phyloP scores from a whole-genome alignment of 2,329 filamentous ascomycete genomes.

The Dactylonectria macrodidyma region DNA sequence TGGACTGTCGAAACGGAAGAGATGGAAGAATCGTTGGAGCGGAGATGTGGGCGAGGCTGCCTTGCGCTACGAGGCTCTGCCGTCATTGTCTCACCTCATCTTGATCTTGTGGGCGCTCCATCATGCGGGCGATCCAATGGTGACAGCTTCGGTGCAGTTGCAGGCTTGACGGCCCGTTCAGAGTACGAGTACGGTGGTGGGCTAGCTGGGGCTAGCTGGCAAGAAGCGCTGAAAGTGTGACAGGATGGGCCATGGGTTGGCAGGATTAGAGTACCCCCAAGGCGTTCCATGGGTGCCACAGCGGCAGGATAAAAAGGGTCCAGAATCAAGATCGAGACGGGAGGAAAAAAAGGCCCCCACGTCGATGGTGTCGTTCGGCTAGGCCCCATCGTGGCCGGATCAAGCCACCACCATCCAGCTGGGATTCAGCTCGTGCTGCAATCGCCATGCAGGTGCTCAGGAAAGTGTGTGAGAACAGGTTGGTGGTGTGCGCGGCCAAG shows the following conservation, averaged over 20 bases:
- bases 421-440: conserved; percentile 16
- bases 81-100: conserved; percentile 9
- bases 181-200: conserved; percentile 1
- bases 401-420: conserved; percentile 20
- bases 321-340: conserved; percentile 7
- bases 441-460: conserved; percentile 8
- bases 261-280: neutral
- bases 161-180: neutral
- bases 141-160: no score
- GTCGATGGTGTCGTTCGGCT: conserved; percentile 18
- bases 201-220: neutral
- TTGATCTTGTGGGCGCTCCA: neutral
- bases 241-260: neutral
- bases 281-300: no score
- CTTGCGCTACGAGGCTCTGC: neutral
- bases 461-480: no score
- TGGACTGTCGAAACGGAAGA: conserved; percentile 1
- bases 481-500: no score
- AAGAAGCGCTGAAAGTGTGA: neutral
- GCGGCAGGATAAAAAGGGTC: no score
- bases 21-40: neutral
- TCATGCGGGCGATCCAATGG: no score
- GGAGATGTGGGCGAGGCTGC: neutral
- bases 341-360: conserved; percentile 13
- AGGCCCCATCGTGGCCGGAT: conserved; percentile 16